phyloP scores from a whole-genome alignment of 2,329 filamentous ascomycete genomes.

The Rhynchosporium agropyri region DNA sequence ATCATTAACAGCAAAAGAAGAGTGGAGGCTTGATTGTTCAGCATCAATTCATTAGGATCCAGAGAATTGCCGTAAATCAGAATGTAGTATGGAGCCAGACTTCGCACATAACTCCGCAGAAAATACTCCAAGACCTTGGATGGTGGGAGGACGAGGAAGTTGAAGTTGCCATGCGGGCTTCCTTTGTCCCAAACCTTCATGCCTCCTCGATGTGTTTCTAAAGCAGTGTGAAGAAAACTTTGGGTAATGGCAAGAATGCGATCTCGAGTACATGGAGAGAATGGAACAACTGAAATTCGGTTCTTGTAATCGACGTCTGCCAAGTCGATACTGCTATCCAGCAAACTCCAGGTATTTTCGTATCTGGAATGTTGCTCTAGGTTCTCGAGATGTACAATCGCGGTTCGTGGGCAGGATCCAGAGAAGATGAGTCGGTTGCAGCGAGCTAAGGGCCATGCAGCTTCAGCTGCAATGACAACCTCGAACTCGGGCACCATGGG shows the following conservation, averaged over 20 bases:
- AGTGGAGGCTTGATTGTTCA: constrained; percentile 66
- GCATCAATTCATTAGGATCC: constrained; percentile 68
- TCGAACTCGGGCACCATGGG: constrained; percentile 48
- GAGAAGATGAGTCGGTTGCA: constrained; percentile 53
- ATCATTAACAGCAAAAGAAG: constrained; percentile 72
- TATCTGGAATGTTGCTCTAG: constrained; percentile 54
- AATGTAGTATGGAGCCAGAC: constrained; percentile 67
- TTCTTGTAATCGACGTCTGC: constrained; percentile 24
- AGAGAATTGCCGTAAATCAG: constrained; percentile 61
- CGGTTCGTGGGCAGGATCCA: constrained; percentile 51
- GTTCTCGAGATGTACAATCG: constrained; percentile 54
- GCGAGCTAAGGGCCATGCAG: constrained; percentile 54
- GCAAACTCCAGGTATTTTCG: constrained; percentile 50
- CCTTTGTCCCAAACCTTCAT: constrained; percentile 38
- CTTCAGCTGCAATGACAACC: constrained; percentile 52
- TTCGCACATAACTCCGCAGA: constrained; percentile 65
- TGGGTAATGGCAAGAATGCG: constrained; percentile 73
- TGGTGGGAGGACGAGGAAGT: constrained; percentile 68
- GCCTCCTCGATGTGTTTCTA: constrained; percentile 65
- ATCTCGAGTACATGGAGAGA: constrained; percentile 59
- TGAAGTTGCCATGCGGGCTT: constrained; percentile 52
- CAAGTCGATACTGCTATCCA: constrained; percentile 45
- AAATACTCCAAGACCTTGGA: constrained; percentile 69
- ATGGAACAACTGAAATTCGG: constrained; percentile 47
- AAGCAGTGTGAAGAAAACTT: constrained; percentile 69